phyloP scores from a whole-genome alignment of 192 early-diverging fungal species.

The Umbelopsis isabellina region DNA sequence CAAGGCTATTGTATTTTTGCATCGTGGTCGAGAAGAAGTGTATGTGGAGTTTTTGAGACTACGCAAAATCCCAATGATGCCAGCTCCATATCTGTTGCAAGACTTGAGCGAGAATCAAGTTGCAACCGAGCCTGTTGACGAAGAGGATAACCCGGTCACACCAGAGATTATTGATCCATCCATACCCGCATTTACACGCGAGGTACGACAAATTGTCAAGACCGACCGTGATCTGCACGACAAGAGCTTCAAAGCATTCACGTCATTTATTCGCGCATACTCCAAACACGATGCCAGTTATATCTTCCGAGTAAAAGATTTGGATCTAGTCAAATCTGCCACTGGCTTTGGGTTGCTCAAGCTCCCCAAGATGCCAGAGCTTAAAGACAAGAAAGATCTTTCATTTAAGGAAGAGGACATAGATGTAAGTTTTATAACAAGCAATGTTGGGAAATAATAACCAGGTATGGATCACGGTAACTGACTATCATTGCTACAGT shows the following conservation, averaged over 20 bases:
- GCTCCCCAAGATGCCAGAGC: conserved; percentile 94
- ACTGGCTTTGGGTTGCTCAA: conserved; percentile 79
- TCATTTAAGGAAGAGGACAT: conserved; percentile 47
- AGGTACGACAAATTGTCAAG: conserved; percentile 58
- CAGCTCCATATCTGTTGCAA: conserved; percentile 51
- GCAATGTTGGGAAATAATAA: neutral
- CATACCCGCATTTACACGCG: conserved; percentile 54
- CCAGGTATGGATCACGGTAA: neutral
- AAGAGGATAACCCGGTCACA: conserved; percentile 40
- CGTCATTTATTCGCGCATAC: conserved; percentile 89
- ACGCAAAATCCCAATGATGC: conserved; percentile 83
- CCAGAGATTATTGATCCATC: conserved; percentile 45
- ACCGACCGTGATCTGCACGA: conserved; percentile 83
- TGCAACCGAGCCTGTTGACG: conserved; percentile 36
- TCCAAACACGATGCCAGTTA: conserved; percentile 91
- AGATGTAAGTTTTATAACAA: conserved; percentile 42
- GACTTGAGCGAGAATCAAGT: conserved; percentile 33
- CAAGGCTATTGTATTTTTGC: conserved; percentile 84
- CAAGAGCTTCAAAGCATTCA: conserved; percentile 82
- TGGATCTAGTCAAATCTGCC: conserved; percentile 80
- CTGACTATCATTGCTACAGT: conserved; percentile 34
- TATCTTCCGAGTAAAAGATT: conserved; percentile 87
- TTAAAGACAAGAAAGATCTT: conserved; percentile 57
- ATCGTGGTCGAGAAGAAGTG: conserved; percentile 81
- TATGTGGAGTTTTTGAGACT: conserved; percentile 86